Percentiles rank a stretch among this genome's conserved stretches.
These are phyloP conservation scores for Mentha longifolia DNA, from an alignment of 257 asterid species.

Conservation along the genomic window DNA sequence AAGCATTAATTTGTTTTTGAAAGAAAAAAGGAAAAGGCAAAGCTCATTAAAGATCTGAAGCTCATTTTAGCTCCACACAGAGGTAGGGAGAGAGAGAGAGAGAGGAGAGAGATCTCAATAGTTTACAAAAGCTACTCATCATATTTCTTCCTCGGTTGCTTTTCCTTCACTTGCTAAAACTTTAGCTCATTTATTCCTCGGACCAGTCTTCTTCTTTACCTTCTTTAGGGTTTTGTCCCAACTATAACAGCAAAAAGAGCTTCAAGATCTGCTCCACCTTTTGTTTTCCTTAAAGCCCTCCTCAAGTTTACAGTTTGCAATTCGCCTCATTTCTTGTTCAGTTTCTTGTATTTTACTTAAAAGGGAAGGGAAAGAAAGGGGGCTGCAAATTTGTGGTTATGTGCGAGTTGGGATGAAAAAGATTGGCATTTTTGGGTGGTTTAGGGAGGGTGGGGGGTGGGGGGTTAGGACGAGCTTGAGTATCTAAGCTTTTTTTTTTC, in stretches of 20 bases:
- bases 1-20: conserved; percentile 18
- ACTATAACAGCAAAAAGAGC: conserved; percentile 36
- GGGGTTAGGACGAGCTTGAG: conserved; percentile 33
- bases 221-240: conserved; percentile 49
- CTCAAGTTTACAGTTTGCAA: conserved; percentile 29
- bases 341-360: conserved; percentile 7
- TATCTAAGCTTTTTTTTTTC: conserved; percentile 16
- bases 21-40: conserved; percentile 33
- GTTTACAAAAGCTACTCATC: conserved; percentile 60
- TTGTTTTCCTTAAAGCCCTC: conserved; percentile 36
- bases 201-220: conserved; percentile 49
- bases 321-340: conserved; percentile 32
- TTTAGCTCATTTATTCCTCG: conserved; percentile 60
- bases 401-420: conserved; percentile 62
- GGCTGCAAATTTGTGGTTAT: conserved; percentile 26
- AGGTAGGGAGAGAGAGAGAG: conserved; percentile 39
- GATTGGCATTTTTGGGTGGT: conserved; percentile 39
- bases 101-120: conserved; percentile 56
- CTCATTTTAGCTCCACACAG: conserved; percentile 48
- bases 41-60: conserved; percentile 52
- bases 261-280: conserved; percentile 66
- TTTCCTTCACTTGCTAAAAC: conserved; percentile 36
- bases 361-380: conserved; percentile 18
- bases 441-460: conserved; percentile 52
- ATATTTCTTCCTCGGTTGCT: conserved; percentile 37